Base-by-base conservation (phyloP, 2,329 filamentous ascomycete genomes). In the Sclerotinia nivalis region DNA sequence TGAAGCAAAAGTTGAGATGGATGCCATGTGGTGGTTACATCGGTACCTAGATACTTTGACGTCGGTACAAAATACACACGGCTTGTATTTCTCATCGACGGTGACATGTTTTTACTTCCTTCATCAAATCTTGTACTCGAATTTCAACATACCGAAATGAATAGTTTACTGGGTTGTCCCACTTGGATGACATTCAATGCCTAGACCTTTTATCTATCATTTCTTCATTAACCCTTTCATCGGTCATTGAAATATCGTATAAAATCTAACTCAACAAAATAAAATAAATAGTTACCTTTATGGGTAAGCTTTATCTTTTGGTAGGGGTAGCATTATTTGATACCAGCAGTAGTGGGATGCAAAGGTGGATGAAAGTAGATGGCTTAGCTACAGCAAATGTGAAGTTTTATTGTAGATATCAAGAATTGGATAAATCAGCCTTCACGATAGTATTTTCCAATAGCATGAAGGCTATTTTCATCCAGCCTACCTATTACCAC, bases 311-410 rank as follows among this genome's bases (percentile, higher is more conserved):
- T n/a, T 37, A 22, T 6, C 37, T 34, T n/a, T 18, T 10, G 15
- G 60, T 62, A 37, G 22, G 45, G 59, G 59, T 62, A n/a, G 40
- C 28, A 62, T 62, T 62, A 49, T 62, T 62, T 49, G 20, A 49
- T 62, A 10, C 43, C 20, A 62, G 59, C 59, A 50, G 45, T 50
- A 62, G 60, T 62, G 60, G 60, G 60, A 50, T 62, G 45, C 60
- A 50, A 37, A 62, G 28, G 31, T 25, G 47, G 60, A 40, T 49
- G 60, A n/a, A 25, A 20, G 45, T 20, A 49, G 59, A 62, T 62
- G 28, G 59, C 25, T 13, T 4, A 15, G 43, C 43, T 49, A 61
- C 18, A 47, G 40, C 40, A 31, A 47, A 31, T n/a, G 28, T 31
- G 54, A 34, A 6, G 43, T 18, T 34, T 34, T 2, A 20, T 31